Evolutionary conservation across 75 land plant species (phyloP), one percentile per base, ranked within the genome.

Genomic region (Picea sitchensis): DNA sequence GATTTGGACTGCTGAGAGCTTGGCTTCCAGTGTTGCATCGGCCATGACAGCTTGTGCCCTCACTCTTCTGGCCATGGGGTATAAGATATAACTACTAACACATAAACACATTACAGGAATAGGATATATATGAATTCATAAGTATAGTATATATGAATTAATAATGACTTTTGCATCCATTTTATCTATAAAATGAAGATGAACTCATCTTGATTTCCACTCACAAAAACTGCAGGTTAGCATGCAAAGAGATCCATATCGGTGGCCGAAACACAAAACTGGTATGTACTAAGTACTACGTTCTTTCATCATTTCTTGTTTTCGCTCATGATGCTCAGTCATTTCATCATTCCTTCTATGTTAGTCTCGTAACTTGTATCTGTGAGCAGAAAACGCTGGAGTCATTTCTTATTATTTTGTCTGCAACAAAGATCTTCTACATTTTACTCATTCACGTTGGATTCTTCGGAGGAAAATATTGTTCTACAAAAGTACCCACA

Each of bases 1-100:
- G 0, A 58, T 63, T 0, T 95, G 98, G 98, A 78, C 69, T 54
- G 3, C 72, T 3, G 88, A 86, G 9, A 92, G 86, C 79, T 60
- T 88, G 80, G 88, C 91, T 36, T 73, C 87, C 31, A 87, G 93
- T 0, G 88, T 83, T 20, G 81, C 94, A 11, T 78, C 92, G 59
- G 95, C 91, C n/a, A 32, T 86, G 59, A 86, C 89, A 31, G 91
- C 95, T 32, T 92, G 92, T 95, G 75, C 84, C 20, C 93, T 94
- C 31, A 92, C 92, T 47, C 85, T 89, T 34, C 95, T 94, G 32
- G 87, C 97, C 56, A 86, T 90, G 88, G 95, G 95, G 97, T 94
- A 86, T 23, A 51, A 8, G 9, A 8, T 51, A 51, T 51, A 8
- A 8, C 54, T 51, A 51, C 9, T 51, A 51, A 51, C 54, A 9